Evolutionary conservation across 352 stramenopile species (phyloP).

Genomic region (Phytophthora cajani): DNA sequence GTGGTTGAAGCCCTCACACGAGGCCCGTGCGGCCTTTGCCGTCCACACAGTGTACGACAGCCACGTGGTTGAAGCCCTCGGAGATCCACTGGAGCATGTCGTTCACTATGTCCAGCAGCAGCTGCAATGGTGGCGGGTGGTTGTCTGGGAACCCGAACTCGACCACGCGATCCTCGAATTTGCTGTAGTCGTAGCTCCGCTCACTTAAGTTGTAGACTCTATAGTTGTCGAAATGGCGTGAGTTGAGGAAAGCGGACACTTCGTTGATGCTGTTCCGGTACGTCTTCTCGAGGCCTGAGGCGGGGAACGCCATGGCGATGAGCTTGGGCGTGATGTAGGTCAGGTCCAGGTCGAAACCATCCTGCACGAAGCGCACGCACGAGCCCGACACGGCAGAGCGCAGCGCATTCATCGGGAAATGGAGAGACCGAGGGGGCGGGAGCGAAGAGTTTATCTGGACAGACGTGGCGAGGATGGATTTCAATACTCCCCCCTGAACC

Average conservation of each 20-base stretch:
- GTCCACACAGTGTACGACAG: conserved; percentile 82
- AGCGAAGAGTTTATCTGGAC: too few relatives aligned
- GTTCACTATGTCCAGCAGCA: conserved; percentile 88
- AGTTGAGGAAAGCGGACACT: conserved; percentile 72
- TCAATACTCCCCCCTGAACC: too few relatives aligned
- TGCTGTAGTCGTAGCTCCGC: conserved; percentile 76
- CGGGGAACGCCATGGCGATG: conserved; percentile 86
- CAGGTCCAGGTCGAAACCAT: conserved; percentile 85
- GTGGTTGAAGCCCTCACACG: conserved; percentile 71
- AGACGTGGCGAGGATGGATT: too few relatives aligned
- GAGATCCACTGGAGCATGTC: conserved; percentile 81
- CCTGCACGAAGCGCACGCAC: conserved; percentile 82
- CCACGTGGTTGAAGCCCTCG: conserved; percentile 66
- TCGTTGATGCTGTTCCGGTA: conserved; percentile 88
- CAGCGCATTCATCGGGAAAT: conserved; percentile 71
- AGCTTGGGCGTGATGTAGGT: conserved; percentile 84
- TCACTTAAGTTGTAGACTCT: conserved; percentile 88
- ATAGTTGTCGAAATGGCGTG: conserved; percentile 65
- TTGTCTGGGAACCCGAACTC: conserved; percentile 88
- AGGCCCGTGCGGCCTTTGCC: conserved; percentile 85
- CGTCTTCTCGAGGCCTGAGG: conserved; percentile 84
- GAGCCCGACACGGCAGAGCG: conserved; percentile 80
- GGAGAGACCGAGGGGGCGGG: too few relatives aligned
- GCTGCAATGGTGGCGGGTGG: conserved; percentile 77
- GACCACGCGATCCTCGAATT: conserved; percentile 73